These are phyloP conservation scores for Aaosphaeria pasadenensis DNA, from an alignment of 2,329 filamentous ascomycete genomes.

Conservation along the genomic window DNA sequence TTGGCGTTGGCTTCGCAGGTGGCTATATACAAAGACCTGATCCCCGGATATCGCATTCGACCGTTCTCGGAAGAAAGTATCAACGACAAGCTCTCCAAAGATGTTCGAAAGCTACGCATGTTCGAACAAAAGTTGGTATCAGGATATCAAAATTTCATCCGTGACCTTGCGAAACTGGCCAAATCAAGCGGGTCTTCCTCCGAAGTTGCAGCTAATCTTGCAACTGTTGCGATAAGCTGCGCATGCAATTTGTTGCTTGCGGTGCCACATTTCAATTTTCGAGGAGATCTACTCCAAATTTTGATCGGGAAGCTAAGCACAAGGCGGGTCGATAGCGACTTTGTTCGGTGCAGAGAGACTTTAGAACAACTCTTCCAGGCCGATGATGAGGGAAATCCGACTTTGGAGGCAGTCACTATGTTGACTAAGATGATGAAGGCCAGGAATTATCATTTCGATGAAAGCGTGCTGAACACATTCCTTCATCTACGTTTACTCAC, in stretches of 20 bases:
- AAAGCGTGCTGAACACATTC: conserved; percentile 85
- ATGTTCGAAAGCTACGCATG: conserved; percentile 74
- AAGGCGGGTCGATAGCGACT: conserved; percentile 69
- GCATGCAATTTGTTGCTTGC: conserved; percentile 75
- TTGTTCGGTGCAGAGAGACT: conserved; percentile 71
- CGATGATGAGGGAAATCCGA: conserved; percentile 86
- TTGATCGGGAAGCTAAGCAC: conserved; percentile 78
- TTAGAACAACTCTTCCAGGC: conserved; percentile 78
- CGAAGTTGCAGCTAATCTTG: conserved; percentile 47
- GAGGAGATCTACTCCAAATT: conserved; percentile 81
- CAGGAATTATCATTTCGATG: conserved; percentile 76
- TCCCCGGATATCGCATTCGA: conserved; percentile 93
- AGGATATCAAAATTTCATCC: conserved; percentile 82
- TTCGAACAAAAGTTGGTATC: conserved; percentile 87
- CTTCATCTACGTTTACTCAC: conserved; percentile 83
- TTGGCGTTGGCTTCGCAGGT: conserved; percentile 83
- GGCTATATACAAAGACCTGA: conserved; percentile 90
- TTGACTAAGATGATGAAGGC: conserved; percentile 95
- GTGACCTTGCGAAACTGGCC: conserved; percentile 67
- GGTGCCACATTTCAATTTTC: conserved; percentile 97
- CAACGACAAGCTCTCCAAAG: conserved; percentile 82
- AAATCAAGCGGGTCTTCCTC: conserved; percentile 50
- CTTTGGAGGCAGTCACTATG: conserved; percentile 80
- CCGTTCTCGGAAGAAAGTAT: conserved; percentile 72
- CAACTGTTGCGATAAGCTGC: conserved; percentile 78